These are phyloP conservation scores for Kregervanrija pseudodelftensis DNA, from an alignment of 805 yeast genomes.

Conservation along the genomic window DNA sequence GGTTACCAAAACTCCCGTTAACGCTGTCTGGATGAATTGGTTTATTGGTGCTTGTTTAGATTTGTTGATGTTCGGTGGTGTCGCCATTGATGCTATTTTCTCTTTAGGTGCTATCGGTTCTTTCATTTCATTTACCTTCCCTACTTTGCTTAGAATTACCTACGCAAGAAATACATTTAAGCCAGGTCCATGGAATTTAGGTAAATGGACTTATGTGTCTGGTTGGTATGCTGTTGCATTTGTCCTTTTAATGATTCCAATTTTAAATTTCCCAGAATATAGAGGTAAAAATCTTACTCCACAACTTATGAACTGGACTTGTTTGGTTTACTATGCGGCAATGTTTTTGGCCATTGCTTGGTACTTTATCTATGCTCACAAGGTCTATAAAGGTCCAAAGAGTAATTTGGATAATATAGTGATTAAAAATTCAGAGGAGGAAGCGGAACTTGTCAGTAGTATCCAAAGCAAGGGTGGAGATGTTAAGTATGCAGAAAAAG, in stretches of 20 bases:
- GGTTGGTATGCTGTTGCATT: constrained; percentile 42
- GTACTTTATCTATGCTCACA: constrained; percentile 46
- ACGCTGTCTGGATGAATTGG: constrained; percentile 54
- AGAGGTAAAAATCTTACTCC: constrained; percentile 30
- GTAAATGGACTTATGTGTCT: constrained; percentile 38
- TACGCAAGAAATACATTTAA: constrained; percentile 43
- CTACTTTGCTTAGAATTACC: constrained; percentile 51
- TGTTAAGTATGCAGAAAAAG: too few relatives aligned
- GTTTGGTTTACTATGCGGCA: constrained; percentile 52
- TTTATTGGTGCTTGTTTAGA: constrained; percentile 47
- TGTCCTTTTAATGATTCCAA: constrained; percentile 49
- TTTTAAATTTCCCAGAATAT: constrained; percentile 49
- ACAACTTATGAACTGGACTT: constrained; percentile 54
- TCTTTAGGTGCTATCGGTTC: constrained; percentile 68
- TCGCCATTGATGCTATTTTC: constrained; percentile 62
- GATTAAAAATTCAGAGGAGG: constrained; percentile 22
- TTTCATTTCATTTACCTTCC: constrained; percentile 55
- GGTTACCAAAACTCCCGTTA: constrained; percentile 51
- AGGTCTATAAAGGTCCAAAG: constrained; percentile 56
- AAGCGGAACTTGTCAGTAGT: background rate
- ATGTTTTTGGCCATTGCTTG: constrained; percentile 41
- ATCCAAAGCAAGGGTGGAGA: too few relatives aligned
- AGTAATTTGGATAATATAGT: constrained; percentile 38
- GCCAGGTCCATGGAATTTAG: constrained; percentile 62
- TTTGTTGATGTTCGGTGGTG: constrained; percentile 56